A percentile compares a stretch with the other conserved stretches of the same genome.
These are phyloP conservation scores for Solanum aculeatissimum DNA, from an alignment of 305 asterid species.

Conservation along the genomic window DNA sequence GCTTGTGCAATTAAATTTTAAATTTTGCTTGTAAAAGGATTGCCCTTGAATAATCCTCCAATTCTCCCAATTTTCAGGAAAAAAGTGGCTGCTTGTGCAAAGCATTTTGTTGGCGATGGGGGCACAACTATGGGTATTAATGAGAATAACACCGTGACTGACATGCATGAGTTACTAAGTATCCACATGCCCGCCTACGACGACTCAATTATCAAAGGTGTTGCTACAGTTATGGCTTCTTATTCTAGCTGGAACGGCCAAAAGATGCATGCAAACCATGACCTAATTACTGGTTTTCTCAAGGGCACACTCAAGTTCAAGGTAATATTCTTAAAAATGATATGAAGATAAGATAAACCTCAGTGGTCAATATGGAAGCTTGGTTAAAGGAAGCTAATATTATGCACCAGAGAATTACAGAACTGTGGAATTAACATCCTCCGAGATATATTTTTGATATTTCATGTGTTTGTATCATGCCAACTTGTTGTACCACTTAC, in stretches of 20 bases:
- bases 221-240: constrained; percentile 68
- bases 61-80: constrained; percentile 25
- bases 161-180: constrained; percentile 59
- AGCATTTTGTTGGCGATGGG: constrained; percentile 91
- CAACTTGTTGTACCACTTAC: background rate
- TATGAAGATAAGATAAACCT: background rate
- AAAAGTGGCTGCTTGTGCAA: constrained; percentile 87
- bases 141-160: constrained; percentile 49
- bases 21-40: background rate
- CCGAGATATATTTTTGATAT: background rate
- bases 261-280: constrained; percentile 70
- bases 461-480: background rate
- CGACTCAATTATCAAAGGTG: constrained; percentile 65
- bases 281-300: constrained; percentile 59
- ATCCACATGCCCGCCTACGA: constrained; percentile 82
- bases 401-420: background rate
- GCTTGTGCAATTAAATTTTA: background rate
- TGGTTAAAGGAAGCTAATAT: background rate
- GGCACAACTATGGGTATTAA: constrained; percentile 70
- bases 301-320: constrained; percentile 70
- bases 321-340: constrained; percentile 20
- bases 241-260: constrained; percentile 82
- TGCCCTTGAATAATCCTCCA: background rate
- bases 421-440: background rate
- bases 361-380: background rate